Evolutionary conservation across 257 asterid species (phyloP).

Genomic region (Ophiorrhiza pumila): DNA sequence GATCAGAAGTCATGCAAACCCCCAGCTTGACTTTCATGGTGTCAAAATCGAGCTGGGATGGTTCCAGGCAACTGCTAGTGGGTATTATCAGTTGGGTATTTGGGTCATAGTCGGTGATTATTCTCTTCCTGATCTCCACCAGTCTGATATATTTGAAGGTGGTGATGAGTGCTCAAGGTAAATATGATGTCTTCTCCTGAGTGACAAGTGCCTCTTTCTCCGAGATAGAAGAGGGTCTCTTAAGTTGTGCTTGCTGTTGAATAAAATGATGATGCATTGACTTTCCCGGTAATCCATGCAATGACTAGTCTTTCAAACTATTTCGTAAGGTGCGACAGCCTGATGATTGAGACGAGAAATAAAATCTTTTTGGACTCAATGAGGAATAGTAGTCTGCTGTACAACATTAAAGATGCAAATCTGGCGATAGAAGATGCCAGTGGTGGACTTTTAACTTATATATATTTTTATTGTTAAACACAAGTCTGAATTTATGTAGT

Average conservation of each 20-base stretch:
- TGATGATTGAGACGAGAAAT: not conserved
- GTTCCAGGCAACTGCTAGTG: constrained; percentile 94
- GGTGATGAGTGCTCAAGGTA: constrained; percentile 67
- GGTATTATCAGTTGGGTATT: constrained; percentile 87
- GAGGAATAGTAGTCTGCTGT: not conserved
- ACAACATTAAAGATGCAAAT: not conserved
- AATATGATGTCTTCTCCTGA: constrained; percentile 7
- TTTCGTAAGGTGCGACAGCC: not conserved
- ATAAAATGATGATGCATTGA: not conserved
- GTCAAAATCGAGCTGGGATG: constrained; percentile 89
- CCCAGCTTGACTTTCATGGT: constrained; percentile 93
- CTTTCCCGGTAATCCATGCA: not conserved
- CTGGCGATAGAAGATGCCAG: not conserved
- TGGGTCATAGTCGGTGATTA: constrained; percentile 75
- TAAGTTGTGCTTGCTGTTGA: not conserved
- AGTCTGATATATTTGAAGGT: constrained; percentile 47
- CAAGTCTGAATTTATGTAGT: not conserved
- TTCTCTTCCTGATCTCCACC: constrained; percentile 59
- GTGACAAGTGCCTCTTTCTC: not conserved
- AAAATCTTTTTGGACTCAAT: not conserved
- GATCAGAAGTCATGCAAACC: constrained; percentile 78
- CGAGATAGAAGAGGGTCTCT: too few species aligned
- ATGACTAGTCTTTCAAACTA: not conserved
- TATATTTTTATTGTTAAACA: not conserved
- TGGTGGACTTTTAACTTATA: not conserved